phyloP scores from a whole-genome alignment of 1,284 basidiomycete genomes.

The Pseudozyma pruni region DNA sequence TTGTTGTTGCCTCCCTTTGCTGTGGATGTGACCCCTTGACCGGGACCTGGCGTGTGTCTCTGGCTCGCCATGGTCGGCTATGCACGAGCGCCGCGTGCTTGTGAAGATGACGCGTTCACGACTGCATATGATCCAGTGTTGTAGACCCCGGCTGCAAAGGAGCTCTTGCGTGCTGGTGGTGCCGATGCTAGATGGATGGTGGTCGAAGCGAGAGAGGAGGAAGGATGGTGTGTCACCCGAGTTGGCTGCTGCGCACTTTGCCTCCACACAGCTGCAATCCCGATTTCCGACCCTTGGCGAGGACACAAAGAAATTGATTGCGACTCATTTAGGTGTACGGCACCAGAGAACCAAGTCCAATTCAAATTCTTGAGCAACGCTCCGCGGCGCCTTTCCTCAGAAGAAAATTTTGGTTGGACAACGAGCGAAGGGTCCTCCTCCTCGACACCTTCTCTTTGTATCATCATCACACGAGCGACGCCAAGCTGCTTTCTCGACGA shows the following conservation, averaged over 20 bases:
- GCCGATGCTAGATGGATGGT: neutral
- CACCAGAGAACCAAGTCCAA: neutral
- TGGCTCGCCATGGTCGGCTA: conserved; percentile 20
- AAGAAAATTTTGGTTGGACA: conserved; percentile 21
- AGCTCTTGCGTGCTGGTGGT: neutral
- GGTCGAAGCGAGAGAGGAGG: neutral
- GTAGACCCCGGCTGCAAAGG: neutral
- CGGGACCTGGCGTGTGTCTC: conserved; percentile 31
- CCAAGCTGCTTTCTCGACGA: neutral
- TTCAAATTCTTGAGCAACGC: neutral
- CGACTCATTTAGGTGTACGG: neutral
- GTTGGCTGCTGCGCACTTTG: conserved; percentile 13
- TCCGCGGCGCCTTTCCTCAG: neutral
- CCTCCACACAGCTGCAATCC: conserved; percentile 15
- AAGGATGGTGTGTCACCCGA: conserved; percentile 5
- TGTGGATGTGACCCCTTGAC: conserved; percentile 36
- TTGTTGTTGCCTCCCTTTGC: conserved; percentile 20
- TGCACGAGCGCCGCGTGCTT: conserved; percentile 2
- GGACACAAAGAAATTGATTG: conserved; percentile 5
- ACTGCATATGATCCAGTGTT: conserved; percentile 4
- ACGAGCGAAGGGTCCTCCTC: neutral
- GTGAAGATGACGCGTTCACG: neutral
- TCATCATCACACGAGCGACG: neutral
- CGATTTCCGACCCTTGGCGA: conserved; percentile 14
- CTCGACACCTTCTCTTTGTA: neutral